A percentile compares a stretch with the other conserved stretches of the same genome.
phyloP scores from a whole-genome alignment of 2,329 filamentous ascomycete genomes.

The Hypoxylon sp. region DNA sequence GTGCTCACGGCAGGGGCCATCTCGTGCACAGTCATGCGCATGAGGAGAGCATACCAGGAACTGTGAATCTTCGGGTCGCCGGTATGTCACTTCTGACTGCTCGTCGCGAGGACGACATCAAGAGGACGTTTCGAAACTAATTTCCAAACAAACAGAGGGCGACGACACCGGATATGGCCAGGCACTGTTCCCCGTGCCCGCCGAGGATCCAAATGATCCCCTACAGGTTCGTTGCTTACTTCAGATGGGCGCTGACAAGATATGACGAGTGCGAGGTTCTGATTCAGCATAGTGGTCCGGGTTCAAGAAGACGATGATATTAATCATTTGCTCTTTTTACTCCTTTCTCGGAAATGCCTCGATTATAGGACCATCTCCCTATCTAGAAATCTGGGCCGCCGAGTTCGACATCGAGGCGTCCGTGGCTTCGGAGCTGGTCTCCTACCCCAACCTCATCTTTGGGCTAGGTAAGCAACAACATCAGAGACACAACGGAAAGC shows the following conservation, averaged over 20 bases:
- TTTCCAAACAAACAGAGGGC: slow-evolving; percentile 37
- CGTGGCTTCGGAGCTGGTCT: slow-evolving; percentile 62
- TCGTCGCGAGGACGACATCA: not conserved
- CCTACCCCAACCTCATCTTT: slow-evolving; percentile 68
- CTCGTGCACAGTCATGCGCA: slow-evolving; percentile 44
- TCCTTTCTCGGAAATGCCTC: slow-evolving; percentile 67
- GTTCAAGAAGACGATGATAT: slow-evolving; percentile 65
- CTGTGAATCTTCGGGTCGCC: slow-evolving; percentile 39
- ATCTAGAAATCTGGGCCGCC: slow-evolving; percentile 62
- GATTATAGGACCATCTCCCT: slow-evolving; percentile 65
- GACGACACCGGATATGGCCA: slow-evolving; percentile 43
- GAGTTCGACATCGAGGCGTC: slow-evolving; percentile 61
- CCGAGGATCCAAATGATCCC: slow-evolving; percentile 44
- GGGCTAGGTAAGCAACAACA: slow-evolving; percentile 55
- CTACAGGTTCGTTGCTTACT: no score
- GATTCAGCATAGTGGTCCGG: slow-evolving; percentile 56
- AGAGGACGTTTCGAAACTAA: not conserved
- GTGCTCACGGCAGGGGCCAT: slow-evolving; percentile 26
- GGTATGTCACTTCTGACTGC: slow-evolving; percentile 30
- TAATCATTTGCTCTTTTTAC: slow-evolving; percentile 63
- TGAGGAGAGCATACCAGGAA: slow-evolving; percentile 42
- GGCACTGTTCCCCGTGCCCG: slow-evolving; percentile 42
- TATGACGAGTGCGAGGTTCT: not conserved
- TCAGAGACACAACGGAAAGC: not conserved
- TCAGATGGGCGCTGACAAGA: slow-evolving; percentile 14